A percentile compares a stretch with the other conserved stretches of the same genome.
Evolutionary conservation across 768 basidiomycete genomes (phyloP).

Genomic region (Amyloporia xantha): DNA sequence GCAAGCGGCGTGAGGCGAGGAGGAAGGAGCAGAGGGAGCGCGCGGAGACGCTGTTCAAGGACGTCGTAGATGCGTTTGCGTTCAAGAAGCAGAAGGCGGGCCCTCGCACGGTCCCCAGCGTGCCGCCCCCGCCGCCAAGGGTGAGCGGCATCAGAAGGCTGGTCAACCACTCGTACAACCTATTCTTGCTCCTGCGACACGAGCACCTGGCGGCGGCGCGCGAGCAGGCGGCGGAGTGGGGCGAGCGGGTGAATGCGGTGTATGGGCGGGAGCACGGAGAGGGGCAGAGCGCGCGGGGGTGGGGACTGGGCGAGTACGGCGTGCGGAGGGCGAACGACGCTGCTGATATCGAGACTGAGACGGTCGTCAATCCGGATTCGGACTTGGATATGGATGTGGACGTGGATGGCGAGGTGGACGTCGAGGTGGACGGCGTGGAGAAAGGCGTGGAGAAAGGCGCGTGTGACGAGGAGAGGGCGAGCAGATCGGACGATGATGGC

Average conservation of each 20-base stretch:
- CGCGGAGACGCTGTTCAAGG: slow-evolving; percentile 51
- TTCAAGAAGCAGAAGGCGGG: neutral
- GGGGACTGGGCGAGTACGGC: slow-evolving; percentile 72
- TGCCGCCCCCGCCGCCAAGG: neutral
- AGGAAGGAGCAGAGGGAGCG: slow-evolving; percentile 43
- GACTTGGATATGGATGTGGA: slow-evolving; percentile 3
- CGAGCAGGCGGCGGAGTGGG: slow-evolving; percentile 60
- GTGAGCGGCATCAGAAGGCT: neutral
- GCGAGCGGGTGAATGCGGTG: slow-evolving; percentile 57
- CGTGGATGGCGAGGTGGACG: neutral
- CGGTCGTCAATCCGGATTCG: neutral
- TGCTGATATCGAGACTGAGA: neutral
- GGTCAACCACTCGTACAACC: neutral
- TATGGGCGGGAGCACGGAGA: slow-evolving; percentile 32
- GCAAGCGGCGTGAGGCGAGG: slow-evolving; percentile 39
- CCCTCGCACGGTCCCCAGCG: neutral
- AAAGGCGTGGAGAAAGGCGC: neutral
- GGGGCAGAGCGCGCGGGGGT: slow-evolving; percentile 34
- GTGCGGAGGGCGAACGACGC: slow-evolving; percentile 29
- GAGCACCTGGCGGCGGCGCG: slow-evolving; percentile 66
- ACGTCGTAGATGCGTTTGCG: slow-evolving; percentile 47
- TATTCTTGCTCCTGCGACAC: slow-evolving; percentile 31
- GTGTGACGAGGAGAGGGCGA: neutral
- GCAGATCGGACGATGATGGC: neutral
- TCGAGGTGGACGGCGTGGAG: slow-evolving; percentile 1